phyloP scores from a whole-genome alignment of 768 basidiomycete species.

The Trametes sanguinea region DNA sequence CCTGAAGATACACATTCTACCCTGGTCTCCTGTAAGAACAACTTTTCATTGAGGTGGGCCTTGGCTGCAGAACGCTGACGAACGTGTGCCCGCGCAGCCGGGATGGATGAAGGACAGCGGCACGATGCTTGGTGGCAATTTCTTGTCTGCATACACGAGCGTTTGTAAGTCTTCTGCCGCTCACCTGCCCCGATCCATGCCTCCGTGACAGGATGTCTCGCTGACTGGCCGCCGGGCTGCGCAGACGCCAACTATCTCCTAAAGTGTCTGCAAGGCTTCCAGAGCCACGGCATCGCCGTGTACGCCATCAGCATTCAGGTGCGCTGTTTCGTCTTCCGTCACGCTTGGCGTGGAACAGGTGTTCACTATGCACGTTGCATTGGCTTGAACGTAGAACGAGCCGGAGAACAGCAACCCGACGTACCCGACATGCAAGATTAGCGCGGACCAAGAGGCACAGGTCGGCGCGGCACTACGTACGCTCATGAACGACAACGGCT shows the following conservation, averaged over 20 bases:
- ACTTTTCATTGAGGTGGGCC: neutral
- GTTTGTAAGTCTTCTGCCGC: conserved; percentile 43
- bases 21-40: conserved; percentile 72
- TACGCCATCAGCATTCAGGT: conserved; percentile 66
- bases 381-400: conserved; percentile 45
- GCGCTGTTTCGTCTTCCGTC: neutral
- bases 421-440: conserved; percentile 66
- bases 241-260: conserved; percentile 73
- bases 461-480: conserved; percentile 59
- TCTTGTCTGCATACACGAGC: conserved; percentile 49
- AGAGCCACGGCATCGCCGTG: conserved; percentile 56
- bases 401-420: conserved; percentile 61
- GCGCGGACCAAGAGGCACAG: conserved; percentile 55
- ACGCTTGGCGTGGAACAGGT: too few relatives aligned
- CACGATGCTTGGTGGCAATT: conserved; percentile 67
- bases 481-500: conserved; percentile 63
- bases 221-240: neutral
- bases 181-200: neutral
- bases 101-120: conserved; percentile 76
- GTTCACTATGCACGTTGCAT: neutral
- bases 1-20: conserved; percentile 58
- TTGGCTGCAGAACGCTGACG: neutral
- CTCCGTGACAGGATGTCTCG: neutral
- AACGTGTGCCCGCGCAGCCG: conserved; percentile 44
- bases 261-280: conserved; percentile 71